Base-by-base conservation (phyloP, 768 basidiomycete species). In the Infundibulicybe gibba region DNA sequence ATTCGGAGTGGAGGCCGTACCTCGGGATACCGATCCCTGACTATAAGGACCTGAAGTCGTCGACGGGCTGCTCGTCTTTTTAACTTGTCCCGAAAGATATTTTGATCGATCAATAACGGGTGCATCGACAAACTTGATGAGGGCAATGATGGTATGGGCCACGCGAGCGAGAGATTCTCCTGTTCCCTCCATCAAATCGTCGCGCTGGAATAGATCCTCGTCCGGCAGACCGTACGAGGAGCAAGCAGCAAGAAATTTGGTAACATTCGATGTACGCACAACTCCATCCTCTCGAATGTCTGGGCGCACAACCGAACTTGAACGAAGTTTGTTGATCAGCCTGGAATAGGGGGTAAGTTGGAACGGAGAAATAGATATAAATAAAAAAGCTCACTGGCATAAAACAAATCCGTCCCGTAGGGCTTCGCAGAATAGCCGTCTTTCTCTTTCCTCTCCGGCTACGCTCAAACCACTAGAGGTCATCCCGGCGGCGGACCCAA, bases 381-480 rank as follows among this genome's bases (percentile, higher is more conserved):
- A 20, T 15, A 48, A 37, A 34, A 43, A 52, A 32, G 83, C 92
- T 69, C 59, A 94, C 93, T 90, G 85, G 81, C 93, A 94, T 17
- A 95, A 75, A 16, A 94, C 79, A 62, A 83, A 87, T 1, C 93
- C 93, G 67, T 95, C 93, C 55, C 81, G 68, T 46, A 94, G 61
- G 0, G 87, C 82, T 45, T 93, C 89, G 31, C 74, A 71, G 57
- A 94, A 95, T 30, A 80, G 62, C 44, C 72, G 75, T 52, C 85
- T 69, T 64, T 94, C 89, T 57, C 83, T 73, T 53, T 91, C 90
- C 65, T 88, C 90, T 32, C 83, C 84, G 21, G 72, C 69, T 17
- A 70, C 66, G 54, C 74, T 72, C 14, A 73, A 50, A 16, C 75
- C 69, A 35, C 59, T 62, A 13, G 67, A 61, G 34, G 55, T 54